A percentile compares a stretch with the other conserved stretches of the same genome.
Evolutionary conservation across 495 filamentous ascomycete genomes (phyloP).

Genomic region (Penicillium chermesinum): DNA sequence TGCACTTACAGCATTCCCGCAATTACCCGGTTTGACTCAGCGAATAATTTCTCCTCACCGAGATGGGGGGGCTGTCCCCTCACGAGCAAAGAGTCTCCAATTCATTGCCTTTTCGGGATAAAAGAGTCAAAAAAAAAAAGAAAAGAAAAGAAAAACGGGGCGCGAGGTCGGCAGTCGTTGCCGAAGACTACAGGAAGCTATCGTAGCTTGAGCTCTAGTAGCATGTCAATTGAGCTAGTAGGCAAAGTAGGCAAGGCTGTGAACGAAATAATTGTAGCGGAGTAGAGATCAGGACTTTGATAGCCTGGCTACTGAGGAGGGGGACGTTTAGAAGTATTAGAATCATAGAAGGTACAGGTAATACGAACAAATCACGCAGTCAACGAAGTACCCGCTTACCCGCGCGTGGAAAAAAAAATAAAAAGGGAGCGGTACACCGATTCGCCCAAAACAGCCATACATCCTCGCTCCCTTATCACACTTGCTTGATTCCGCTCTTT

Average conservation of each 20-base stretch:
- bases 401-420: not conserved
- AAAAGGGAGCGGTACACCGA: constrained; percentile 30
- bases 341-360: no score
- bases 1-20: not conserved
- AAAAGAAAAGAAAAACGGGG: constrained; percentile 2
- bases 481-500: constrained; percentile 21
- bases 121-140: not conserved
- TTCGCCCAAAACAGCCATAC: constrained; percentile 40
- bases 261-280: no score
- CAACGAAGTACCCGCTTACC: no score
- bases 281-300: no score
- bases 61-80: constrained; percentile 14
- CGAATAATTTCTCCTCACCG: constrained; percentile 34
- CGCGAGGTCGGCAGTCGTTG: no score
- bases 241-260: no score
- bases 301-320: no score
- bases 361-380: no score
- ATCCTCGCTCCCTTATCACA: constrained; percentile 17
- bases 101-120: constrained; percentile 5
- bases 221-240: no score
- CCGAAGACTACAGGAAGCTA: no score
- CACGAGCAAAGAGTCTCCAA: constrained; percentile 17
- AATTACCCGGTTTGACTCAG: not conserved
- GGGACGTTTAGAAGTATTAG: no score
- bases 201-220: no score